Conservation (phyloP, 768 basidiomycete genomes). For the Lactifluus subvellereus region DNA sequence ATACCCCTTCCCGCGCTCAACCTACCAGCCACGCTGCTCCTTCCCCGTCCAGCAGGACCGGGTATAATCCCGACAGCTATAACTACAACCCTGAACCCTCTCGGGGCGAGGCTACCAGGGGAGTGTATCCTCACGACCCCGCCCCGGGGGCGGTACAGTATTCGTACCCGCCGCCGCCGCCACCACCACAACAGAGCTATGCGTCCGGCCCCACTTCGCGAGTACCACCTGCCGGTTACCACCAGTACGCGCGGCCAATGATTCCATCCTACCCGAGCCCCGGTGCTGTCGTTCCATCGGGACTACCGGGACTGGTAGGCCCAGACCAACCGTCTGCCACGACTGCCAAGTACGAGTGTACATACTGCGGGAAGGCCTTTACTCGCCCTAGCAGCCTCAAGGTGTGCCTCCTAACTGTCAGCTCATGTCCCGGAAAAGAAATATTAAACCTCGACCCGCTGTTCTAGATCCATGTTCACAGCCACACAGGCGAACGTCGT, state of each 20-base stretch:
- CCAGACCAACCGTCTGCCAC: constrained; percentile 36
- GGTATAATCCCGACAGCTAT: constrained; percentile 2
- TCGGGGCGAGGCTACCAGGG: not conserved
- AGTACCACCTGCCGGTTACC: constrained; percentile 1
- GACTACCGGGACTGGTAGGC: constrained; percentile 11
- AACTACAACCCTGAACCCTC: constrained; percentile 1
- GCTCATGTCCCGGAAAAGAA: constrained; percentile 3
- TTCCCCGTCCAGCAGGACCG: not conserved
- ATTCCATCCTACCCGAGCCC: not conserved
- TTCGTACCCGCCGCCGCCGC: constrained; percentile 10
- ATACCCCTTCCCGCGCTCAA: constrained; percentile 9
- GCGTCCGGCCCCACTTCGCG: constrained; percentile 1
- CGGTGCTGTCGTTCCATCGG: constrained; percentile 1
- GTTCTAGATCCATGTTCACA: constrained; percentile 72
- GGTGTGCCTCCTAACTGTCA: constrained; percentile 34
- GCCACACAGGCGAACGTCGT: constrained; percentile 85
- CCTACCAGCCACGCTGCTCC: not conserved
- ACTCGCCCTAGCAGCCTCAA: constrained; percentile 79
- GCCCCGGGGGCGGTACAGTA: not conserved
- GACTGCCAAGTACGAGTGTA: constrained; percentile 65
- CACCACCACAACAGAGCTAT: constrained; percentile 8
- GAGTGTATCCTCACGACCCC: not conserved
- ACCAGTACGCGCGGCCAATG: constrained; percentile 14
- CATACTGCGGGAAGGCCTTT: constrained; percentile 75
- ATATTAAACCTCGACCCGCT: not conserved